phyloP scores from a whole-genome alignment of 1,139 yeast species.

The Scheffersomyces quercinus region DNA sequence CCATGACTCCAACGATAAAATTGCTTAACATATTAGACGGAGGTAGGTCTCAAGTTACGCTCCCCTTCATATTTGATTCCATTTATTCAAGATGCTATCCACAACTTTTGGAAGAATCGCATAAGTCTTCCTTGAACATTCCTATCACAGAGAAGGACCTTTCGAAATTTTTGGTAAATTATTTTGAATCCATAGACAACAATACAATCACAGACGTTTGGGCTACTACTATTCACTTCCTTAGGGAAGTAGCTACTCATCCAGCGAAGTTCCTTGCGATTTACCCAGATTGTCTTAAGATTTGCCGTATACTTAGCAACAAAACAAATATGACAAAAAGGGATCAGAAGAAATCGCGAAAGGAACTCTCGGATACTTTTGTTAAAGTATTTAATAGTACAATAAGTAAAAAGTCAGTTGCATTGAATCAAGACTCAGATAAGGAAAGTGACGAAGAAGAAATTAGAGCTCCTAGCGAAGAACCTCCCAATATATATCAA shows the following conservation, averaged over 20 bases:
- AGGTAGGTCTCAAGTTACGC: conserved; percentile 73
- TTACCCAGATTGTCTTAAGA: conserved; percentile 52
- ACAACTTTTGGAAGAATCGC: conserved; percentile 28
- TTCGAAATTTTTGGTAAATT: conserved; percentile 55
- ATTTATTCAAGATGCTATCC: conserved; percentile 43
- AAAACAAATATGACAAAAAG: conserved; percentile 63
- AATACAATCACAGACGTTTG: conserved; percentile 81
- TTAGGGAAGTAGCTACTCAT: conserved; percentile 57
- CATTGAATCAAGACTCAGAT: conserved; percentile 5
- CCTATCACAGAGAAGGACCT: conserved; percentile 43
- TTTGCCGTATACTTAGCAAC: conserved; percentile 51
- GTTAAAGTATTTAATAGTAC: conserved; percentile 48
- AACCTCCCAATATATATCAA: conserved; percentile 11
- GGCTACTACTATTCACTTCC: conserved; percentile 54
- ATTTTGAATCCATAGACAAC: conserved; percentile 64
- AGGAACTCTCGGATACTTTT: conserved; percentile 69
- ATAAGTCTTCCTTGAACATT: conserved; percentile 45
- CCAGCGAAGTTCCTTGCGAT: conserved; percentile 49
- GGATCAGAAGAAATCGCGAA: conserved; percentile 57
- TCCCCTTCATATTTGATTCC: conserved; percentile 66
- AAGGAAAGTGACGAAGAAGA: conserved; percentile 11
- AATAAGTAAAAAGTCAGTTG: conserved; percentile 8
- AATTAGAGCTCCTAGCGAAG: conserved; percentile 1
- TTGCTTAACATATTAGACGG: conserved; percentile 80
- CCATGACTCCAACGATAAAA: conserved; percentile 33